Evolutionary conservation across 257 asterid genomes (phyloP), one percentile per base, ranked within the genome.

Genomic region (Gentiana dahurica): DNA sequence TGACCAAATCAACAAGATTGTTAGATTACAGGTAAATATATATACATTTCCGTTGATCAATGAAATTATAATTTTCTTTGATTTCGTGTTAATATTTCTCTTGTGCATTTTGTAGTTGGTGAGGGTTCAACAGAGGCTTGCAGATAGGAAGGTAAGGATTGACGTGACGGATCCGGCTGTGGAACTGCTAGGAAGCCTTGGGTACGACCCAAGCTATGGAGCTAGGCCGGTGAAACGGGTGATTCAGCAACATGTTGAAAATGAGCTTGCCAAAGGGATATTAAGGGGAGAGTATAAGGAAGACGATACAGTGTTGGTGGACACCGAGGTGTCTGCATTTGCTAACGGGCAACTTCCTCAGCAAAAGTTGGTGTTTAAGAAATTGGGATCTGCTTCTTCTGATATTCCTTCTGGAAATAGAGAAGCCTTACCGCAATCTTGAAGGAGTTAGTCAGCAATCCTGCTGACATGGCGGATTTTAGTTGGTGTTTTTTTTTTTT

Each of bases 171-270:
- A 87, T 15, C 82, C 85, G 36, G 95, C 98, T 33, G 50, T 85
- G 51, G 73, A 87, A 68, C 77, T 82, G 36, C 78, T 91, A 12
- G 88, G 90, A 24, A 83, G 69, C 62, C 85, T 87, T 1, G 98
- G 98, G 3, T 91, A 85, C 12, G 98, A 91, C 68, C 95, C 94
- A 0, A 87, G 80, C 79, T 91, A 85, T 4, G 98, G 98, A 12
- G 98, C 98, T 1, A 68, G 98, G 70, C 98, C 98, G 0, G 98
- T 91, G 72, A 87, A 87, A 79, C 85, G 95, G 2, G 94, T 85
- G 64, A 79, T 87, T 66, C 97, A 91, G 65, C 95, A 87, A 37
- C 63, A 84, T 35, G 75, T 91, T 0, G 98, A 91, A 64, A 91
- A 87, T 46, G 95, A 85, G 81, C 78, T 91, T 4, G 98, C 98